Evolutionary conservation across 2,329 filamentous ascomycete species (phyloP).

Genomic region (Colletotrichum cereale): DNA sequence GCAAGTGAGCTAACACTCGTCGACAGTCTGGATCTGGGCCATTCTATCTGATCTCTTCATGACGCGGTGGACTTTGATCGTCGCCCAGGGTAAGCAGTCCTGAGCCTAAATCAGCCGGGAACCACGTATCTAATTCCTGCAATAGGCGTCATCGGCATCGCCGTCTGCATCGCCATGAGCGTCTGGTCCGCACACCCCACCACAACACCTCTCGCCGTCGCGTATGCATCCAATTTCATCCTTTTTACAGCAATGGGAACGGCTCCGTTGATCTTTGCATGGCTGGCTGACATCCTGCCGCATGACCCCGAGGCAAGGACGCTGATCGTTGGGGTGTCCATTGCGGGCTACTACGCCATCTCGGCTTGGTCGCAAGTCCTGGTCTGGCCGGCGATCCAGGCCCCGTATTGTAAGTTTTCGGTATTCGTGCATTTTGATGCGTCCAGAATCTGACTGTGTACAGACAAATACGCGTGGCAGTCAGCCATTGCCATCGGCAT

Average conservation of each 20-base stretch:
- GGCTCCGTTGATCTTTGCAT: constrained; percentile 64
- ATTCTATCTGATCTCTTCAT: constrained; percentile 62
- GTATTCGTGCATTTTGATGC: neutral
- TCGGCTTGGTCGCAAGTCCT: constrained; percentile 65
- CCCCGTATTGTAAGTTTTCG: constrained; percentile 58
- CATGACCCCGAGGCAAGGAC: constrained; percentile 63
- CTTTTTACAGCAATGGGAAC: constrained; percentile 61
- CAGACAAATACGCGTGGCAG: constrained; percentile 62
- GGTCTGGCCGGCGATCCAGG: constrained; percentile 64
- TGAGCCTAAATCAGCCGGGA: neutral
- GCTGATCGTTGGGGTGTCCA: constrained; percentile 61
- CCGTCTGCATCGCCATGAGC: constrained; percentile 64
- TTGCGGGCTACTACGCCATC: constrained; percentile 63
- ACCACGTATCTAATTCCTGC: neutral
- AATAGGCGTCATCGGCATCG: constrained; percentile 56
- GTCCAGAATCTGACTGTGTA: constrained; percentile 1
- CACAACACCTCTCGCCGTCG: constrained; percentile 57
- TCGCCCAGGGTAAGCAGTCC: constrained; percentile 54
- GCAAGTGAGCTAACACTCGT: neutral
- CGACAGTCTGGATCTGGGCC: constrained; percentile 65
- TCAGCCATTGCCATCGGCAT: constrained; percentile 58
- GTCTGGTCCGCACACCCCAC: constrained; percentile 63
- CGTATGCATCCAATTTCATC: constrained; percentile 66
- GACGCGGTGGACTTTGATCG: constrained; percentile 63
- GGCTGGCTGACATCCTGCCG: constrained; percentile 62